Evolutionary conservation across 2,329 filamentous ascomycete genomes (phyloP).

Genomic region (Epichloe uncinata): DNA sequence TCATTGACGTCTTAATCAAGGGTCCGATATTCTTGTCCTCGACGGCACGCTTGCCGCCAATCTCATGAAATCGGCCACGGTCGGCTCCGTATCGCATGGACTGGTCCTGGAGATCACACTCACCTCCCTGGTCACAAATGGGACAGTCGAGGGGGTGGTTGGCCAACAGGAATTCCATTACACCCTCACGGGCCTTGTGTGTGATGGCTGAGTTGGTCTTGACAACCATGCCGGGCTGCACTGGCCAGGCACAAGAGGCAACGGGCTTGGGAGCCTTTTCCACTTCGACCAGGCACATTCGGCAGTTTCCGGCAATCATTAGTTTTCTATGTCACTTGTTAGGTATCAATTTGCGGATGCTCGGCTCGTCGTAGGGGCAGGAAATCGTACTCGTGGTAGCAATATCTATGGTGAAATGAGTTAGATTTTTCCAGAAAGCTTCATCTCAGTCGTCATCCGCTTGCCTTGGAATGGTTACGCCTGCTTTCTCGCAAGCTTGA

Average conservation of each 20-base stretch:
- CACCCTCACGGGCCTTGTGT: slow-evolving; percentile 95
- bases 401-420: slow-evolving; percentile 53
- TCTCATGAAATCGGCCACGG: slow-evolving; percentile 90
- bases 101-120: slow-evolving; percentile 98
- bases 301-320: slow-evolving; percentile 98
- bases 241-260: slow-evolving; percentile 96
- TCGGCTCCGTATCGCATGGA: slow-evolving; percentile 98
- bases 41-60: slow-evolving; percentile 89
- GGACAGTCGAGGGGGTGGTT: slow-evolving; percentile 96
- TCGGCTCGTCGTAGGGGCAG: slow-evolving; percentile 10
- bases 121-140: slow-evolving; percentile 96
- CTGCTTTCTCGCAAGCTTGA: slow-evolving; percentile 98
- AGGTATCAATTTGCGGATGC: slow-evolving; percentile 21
- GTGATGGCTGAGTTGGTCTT: slow-evolving; percentile 94
- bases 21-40: slow-evolving; percentile 99
- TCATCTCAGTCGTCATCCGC: background rate
- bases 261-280: slow-evolving; percentile 94
- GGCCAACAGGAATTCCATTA: slow-evolving; percentile 96
- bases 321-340: slow-evolving; percentile 56
- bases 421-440: background rate
- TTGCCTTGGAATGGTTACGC: slow-evolving; percentile 72
- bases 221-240: slow-evolving; percentile 96
- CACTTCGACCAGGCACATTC: slow-evolving; percentile 98
- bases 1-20: slow-evolving; percentile 98
- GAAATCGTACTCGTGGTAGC: slow-evolving; percentile 80